Conservation (phyloP, 306 rosid genomes). For the Gastrolobium villosum region DNA sequence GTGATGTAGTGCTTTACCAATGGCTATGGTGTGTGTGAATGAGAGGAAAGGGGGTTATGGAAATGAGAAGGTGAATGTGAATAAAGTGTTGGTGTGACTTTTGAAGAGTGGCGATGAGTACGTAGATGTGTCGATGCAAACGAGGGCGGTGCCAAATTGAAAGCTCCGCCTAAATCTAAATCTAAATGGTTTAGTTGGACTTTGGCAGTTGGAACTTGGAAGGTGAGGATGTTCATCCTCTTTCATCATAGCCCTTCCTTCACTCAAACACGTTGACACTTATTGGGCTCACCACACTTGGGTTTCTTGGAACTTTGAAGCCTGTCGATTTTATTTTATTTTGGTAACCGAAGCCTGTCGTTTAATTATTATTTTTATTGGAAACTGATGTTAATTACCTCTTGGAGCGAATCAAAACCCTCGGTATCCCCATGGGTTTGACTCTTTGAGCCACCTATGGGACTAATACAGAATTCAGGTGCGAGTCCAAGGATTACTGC, state of each 20-base stretch:
- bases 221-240: not conserved
- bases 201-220: not conserved
- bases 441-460: no score
- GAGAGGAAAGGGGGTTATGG: not conserved
- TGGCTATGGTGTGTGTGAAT: not conserved
- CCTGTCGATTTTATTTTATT: no score
- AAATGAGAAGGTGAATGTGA: not conserved
- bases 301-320: not conserved
- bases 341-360: no score
- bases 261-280: not conserved
- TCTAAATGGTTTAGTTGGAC: not conserved
- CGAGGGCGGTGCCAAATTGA: slow-evolving; percentile 22
- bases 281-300: not conserved
- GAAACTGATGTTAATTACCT: no score
- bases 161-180: slow-evolving; percentile 30
- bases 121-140: slow-evolving; percentile 30
- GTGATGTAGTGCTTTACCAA: not conserved
- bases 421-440: no score
- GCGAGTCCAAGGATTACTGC: no score
- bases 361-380: no score
- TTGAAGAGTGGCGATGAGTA: not conserved
- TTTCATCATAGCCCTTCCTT: not conserved
- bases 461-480: no score
- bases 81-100: not conserved
- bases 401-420: no score